phyloP scores from a whole-genome alignment of 805 yeast genomes.

The Starmerella bombicola region DNA sequence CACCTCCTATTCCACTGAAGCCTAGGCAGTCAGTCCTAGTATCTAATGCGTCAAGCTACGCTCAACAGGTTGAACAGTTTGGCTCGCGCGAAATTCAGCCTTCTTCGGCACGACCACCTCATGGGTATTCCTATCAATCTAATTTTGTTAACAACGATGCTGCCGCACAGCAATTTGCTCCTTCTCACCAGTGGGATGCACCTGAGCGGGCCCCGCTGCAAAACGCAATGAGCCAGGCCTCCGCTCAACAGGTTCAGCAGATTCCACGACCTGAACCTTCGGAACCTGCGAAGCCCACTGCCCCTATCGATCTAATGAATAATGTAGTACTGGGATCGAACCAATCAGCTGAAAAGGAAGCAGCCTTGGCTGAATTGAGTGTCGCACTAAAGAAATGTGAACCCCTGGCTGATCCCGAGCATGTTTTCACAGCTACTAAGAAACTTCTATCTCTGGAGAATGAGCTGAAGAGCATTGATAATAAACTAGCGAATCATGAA shows the following conservation, averaged over 20 bases:
- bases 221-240: too few species aligned
- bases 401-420: background rate
- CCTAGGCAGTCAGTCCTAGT: too few species aligned
- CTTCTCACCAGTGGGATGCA: background rate
- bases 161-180: background rate
- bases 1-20: too few species aligned
- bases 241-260: too few species aligned
- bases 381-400: background rate
- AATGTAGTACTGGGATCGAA: background rate
- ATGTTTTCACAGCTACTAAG: background rate
- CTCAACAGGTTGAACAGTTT: too few species aligned
- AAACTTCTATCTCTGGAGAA: background rate
- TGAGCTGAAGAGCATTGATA: background rate
- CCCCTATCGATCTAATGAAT: constrained; percentile 2
- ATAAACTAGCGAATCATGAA: background rate
- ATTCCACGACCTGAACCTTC: too few species aligned
- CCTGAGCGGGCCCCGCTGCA: background rate
- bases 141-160: too few species aligned
- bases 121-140: too few species aligned
- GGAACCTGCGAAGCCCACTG: background rate
- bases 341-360: background rate
- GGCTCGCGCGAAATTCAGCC: too few species aligned
- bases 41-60: too few species aligned
- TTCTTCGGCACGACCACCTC: too few species aligned
- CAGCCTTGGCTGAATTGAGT: background rate